Evolutionary conservation across 768 basidiomycete species (phyloP).

Genomic region (Arthromyces matolae): DNA sequence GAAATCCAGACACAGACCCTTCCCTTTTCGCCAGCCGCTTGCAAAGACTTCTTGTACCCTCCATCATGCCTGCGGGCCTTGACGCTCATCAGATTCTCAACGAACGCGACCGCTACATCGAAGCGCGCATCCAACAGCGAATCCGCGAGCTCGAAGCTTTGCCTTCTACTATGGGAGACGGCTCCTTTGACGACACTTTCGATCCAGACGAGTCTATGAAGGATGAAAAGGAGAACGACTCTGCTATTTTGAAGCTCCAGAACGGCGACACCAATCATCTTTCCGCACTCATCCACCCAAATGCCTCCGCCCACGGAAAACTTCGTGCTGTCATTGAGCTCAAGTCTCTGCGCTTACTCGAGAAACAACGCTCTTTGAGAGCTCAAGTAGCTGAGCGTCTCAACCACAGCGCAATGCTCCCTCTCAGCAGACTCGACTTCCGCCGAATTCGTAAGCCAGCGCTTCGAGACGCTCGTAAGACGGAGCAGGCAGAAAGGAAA

Average conservation of each 20-base stretch:
- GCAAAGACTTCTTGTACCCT: slow-evolving; percentile 81
- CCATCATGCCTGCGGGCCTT: slow-evolving; percentile 85
- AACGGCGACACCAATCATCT: slow-evolving; percentile 20
- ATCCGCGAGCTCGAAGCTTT: slow-evolving; percentile 81
- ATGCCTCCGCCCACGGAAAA: slow-evolving; percentile 71
- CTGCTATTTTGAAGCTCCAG: slow-evolving; percentile 23
- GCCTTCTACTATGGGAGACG: slow-evolving; percentile 78
- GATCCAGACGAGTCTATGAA: slow-evolving; percentile 37
- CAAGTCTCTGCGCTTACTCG: slow-evolving; percentile 81
- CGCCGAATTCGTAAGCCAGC: slow-evolving; percentile 81
- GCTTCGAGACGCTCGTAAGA: slow-evolving; percentile 83
- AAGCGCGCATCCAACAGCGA: slow-evolving; percentile 84
- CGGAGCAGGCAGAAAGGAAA: slow-evolving; percentile 85
- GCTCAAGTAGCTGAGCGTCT: slow-evolving; percentile 84
- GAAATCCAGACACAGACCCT: slow-evolving; percentile 56
- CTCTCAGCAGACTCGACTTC: slow-evolving; percentile 90
- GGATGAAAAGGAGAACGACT: slow-evolving; percentile 42
- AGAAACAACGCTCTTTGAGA: slow-evolving; percentile 87
- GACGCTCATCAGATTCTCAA: slow-evolving; percentile 90
- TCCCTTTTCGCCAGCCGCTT: slow-evolving; percentile 65
- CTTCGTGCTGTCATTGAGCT: slow-evolving; percentile 90
- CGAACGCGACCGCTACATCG: slow-evolving; percentile 88
- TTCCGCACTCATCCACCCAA: slow-evolving; percentile 48
- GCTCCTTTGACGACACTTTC: slow-evolving; percentile 50
- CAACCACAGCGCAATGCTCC: slow-evolving; percentile 82